Percentiles rank a stretch among this genome's conserved stretches.
Evolutionary conservation across 2,329 filamentous ascomycete genomes (phyloP).

Genomic region (Lecanoromycetidae sp.): DNA sequence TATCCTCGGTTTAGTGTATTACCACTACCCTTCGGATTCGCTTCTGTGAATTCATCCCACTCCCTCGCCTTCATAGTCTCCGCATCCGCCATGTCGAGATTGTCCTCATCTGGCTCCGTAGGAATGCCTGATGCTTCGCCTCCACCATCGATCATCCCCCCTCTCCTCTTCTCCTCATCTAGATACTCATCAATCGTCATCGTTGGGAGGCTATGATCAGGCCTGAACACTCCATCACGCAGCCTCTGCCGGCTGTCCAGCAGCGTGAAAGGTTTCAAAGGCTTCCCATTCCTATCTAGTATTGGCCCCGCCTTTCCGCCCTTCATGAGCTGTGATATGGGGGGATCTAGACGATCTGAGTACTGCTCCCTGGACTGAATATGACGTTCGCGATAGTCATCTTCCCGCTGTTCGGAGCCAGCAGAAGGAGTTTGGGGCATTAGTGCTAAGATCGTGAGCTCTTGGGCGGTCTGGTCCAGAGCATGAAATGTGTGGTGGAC

Average conservation of each 20-base stretch:
- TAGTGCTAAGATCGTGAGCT: constrained; percentile 67
- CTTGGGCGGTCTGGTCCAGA: constrained; percentile 76
- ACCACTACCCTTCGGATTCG: constrained; percentile 58
- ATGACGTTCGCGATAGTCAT: constrained; percentile 32
- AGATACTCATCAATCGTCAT: constrained; percentile 98
- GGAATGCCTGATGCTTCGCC: constrained; percentile 59
- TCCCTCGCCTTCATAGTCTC: constrained; percentile 87
- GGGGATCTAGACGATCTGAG: constrained; percentile 61
- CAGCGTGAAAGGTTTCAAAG: constrained; percentile 81
- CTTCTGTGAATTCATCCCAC: constrained; percentile 91
- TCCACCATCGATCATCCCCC: constrained; percentile 83
- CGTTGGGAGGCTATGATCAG: constrained; percentile 85
- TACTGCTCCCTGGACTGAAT: constrained; percentile 42
- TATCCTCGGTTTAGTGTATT: constrained; percentile 39
- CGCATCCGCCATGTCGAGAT: constrained; percentile 72
- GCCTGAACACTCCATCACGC: constrained; percentile 69
- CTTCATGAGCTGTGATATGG: constrained; percentile 41
- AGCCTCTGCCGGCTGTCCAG: constrained; percentile 64
- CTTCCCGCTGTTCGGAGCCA: constrained; percentile 26
- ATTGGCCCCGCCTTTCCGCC: constrained; percentile 53
- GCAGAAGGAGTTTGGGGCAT: constrained; percentile 47
- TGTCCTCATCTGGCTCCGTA: constrained; percentile 75
- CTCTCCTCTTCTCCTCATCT: constrained; percentile 72
- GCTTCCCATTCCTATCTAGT: constrained; percentile 66
- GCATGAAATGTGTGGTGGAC: constrained; percentile 73